Evolutionary conservation across 768 basidiomycete species (phyloP).

Genomic region (Hericium coralloides): DNA sequence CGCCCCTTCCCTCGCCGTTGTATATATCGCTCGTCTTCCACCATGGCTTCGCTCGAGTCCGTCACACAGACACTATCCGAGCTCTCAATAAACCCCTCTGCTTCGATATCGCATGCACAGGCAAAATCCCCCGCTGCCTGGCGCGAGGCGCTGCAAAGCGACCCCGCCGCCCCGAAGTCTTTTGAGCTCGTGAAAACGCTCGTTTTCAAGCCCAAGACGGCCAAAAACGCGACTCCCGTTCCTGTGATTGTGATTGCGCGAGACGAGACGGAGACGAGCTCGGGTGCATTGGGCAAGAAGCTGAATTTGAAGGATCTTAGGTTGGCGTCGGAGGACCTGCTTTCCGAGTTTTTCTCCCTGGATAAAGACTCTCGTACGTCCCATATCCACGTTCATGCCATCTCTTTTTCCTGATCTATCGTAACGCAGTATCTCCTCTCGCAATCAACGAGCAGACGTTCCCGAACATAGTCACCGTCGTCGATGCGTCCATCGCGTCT

Average conservation of each 20-base stretch:
- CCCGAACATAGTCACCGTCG: conserved; percentile 60
- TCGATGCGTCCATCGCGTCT: conserved; percentile 72
- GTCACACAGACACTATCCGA: conserved; percentile 34
- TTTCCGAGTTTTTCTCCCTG: conserved; percentile 75
- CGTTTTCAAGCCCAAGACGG: conserved; percentile 94
- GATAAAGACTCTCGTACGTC: conserved; percentile 81
- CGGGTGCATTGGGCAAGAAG: conserved; percentile 67
- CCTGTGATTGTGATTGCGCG: conserved; percentile 84
- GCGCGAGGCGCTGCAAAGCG: conserved; percentile 59
- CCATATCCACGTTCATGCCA: not conserved
- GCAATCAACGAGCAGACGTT: conserved; percentile 58
- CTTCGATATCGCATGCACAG: conserved; percentile 45
- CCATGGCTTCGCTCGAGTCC: conserved; percentile 29
- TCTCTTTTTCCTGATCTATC: conserved; percentile 1
- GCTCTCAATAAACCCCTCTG: conserved; percentile 47
- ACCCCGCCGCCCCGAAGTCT: conserved; percentile 39
- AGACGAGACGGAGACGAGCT: conserved; percentile 79
- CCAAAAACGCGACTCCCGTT: conserved; percentile 77
- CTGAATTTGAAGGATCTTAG: conserved; percentile 82
- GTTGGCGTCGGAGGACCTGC: conserved; percentile 76
- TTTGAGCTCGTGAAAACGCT: conserved; percentile 81
- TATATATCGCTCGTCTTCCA: conserved; percentile 11
- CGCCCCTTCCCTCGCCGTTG: not conserved
- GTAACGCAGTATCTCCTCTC: conserved; percentile 64
- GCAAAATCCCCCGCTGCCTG: conserved; percentile 68